These are phyloP conservation scores for Withania somnifera DNA, from an alignment of 305 asterid species.

Conservation along the genomic window DNA sequence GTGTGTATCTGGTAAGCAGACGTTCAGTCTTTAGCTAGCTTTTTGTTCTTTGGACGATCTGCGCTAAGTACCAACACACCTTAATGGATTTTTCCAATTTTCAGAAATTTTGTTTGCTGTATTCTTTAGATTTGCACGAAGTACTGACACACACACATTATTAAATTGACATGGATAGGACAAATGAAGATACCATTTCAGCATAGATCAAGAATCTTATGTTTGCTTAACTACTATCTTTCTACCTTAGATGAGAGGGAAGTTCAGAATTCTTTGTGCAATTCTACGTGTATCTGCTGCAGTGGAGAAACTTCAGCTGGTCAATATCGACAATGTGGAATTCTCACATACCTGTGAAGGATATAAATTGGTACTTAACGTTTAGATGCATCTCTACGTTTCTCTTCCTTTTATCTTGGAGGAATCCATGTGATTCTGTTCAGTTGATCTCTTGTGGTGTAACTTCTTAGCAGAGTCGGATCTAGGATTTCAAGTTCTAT, in stretches of 20 bases:
- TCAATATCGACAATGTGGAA: slow-evolving; percentile 22
- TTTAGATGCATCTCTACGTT: not conserved
- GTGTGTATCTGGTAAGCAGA: not conserved
- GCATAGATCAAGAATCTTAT: not conserved
- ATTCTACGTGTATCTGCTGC: slow-evolving; percentile 50
- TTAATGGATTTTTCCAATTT: not conserved
- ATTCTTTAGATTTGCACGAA: not conserved
- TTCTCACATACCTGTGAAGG: slow-evolving; percentile 33
- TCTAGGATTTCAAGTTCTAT: not conserved
- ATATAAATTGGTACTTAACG: slow-evolving; percentile 42
- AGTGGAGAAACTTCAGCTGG: slow-evolving; percentile 31
- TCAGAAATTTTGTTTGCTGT: not conserved
- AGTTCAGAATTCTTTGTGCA: slow-evolving; percentile 52
- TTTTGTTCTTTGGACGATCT: not conserved
- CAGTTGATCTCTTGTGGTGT: not conserved
- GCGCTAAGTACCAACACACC: not conserved
- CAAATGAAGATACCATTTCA: not conserved
- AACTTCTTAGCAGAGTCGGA: not conserved
- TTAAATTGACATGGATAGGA: not conserved
- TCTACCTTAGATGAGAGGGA: slow-evolving; percentile 33
- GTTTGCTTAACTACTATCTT: not conserved
- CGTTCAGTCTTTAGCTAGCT: not conserved
- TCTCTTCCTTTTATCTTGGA: not conserved
- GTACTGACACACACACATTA: not conserved
- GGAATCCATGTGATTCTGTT: not conserved